Conservation (phyloP, 2,329 filamentous ascomycete species). For the Epichloe bromicola region DNA sequence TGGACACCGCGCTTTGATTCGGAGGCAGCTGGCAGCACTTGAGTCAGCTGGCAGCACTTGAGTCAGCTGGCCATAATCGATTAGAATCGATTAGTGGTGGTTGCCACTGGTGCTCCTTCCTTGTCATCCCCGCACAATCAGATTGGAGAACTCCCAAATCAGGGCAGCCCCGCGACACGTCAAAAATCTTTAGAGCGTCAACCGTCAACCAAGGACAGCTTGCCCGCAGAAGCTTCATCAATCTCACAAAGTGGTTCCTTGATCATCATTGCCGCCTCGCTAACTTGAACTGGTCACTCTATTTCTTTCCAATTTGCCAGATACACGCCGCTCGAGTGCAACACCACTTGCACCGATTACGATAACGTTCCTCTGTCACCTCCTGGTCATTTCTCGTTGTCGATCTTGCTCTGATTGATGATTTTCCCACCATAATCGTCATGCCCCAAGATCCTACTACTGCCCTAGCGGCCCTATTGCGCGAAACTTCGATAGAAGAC, state of each 20-base stretch:
- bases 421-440: conserved; percentile 4
- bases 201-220: too few relatives aligned
- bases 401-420: not conserved
- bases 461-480: conserved; percentile 40
- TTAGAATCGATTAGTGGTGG: too few relatives aligned
- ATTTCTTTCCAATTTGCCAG: not conserved
- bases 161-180: too few relatives aligned
- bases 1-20: too few relatives aligned
- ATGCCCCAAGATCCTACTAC: conserved; percentile 35
- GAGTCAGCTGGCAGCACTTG: too few relatives aligned
- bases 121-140: too few relatives aligned
- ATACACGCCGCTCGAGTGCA: not conserved
- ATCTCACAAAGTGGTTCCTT: not conserved
- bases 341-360: not conserved
- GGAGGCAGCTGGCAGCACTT: too few relatives aligned
- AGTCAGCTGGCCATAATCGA: too few relatives aligned
- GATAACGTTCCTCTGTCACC: not conserved
- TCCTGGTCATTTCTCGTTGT: not conserved
- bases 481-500: conserved; percentile 47
- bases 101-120: too few relatives aligned
- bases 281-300: not conserved
- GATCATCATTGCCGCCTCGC: too few relatives aligned
- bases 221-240: not conserved
- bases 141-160: too few relatives aligned
- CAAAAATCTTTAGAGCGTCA: too few relatives aligned